Evolutionary conservation across 208 protist genomes (phyloP), one percentile per base, ranked within the genome.

Genomic region (Crithidia acanthocephali): DNA sequence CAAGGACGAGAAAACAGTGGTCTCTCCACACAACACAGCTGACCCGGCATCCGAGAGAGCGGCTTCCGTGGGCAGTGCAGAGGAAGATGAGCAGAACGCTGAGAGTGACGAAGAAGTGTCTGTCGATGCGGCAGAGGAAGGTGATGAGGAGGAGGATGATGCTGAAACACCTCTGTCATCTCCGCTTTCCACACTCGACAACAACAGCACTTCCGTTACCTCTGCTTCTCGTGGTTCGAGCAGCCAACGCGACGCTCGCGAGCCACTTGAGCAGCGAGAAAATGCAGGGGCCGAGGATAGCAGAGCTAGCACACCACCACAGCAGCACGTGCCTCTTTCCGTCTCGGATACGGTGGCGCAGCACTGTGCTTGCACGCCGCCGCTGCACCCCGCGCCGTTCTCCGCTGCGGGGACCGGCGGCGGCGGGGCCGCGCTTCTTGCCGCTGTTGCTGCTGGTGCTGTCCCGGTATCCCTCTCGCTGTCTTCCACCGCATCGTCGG

Each of bases 341-440:
- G 11, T 47, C 32, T 56, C 48, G 11, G 9, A 6, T 15, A 23
- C 48, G 15, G 30, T 33, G 25, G 16, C 23, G 15, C 62, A 48
- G 2, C 47, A 68, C 30, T 68, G 57, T 22, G 62, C 62, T 16
- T 68, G 62, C 35, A 68, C 62, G 2, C 62, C 62, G 8, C 62
- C 62, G 16, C 37, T 25, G 8, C 22, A 22, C 58, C 2, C 48
- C 51, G 9, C 9, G 27, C 27, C 51, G 13, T 8, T 18, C 25
- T 57, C 27, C 13, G 22, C 28, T n/a, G n/a, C n/a, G n/a, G 13
- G 13, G 6, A 42, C 6, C 45, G 20, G 45, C 45, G 45, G 45
- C 45, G 20, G 9, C 45, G 18, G n/a, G n/a, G n/a, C n/a, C n/a
- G n/a, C n/a, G n/a, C n/a, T n/a, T n/a, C n/a, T n/a, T n/a, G n/a